These are phyloP conservation scores for Calonectria hongkongensis DNA, from an alignment of 2,329 filamentous ascomycete genomes.

Conservation along the genomic window DNA sequence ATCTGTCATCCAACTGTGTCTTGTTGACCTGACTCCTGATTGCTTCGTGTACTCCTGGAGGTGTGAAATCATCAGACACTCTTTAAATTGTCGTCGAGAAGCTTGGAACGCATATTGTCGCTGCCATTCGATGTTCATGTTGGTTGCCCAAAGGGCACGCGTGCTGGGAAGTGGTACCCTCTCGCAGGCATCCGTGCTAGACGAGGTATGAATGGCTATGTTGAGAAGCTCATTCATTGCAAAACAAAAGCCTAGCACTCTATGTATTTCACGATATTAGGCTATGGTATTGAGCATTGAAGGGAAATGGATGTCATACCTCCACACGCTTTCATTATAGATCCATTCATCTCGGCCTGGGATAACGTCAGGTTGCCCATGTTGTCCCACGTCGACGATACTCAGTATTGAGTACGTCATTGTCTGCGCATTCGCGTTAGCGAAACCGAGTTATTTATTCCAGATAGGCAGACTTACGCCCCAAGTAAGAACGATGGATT, in stretches of 20 bases:
- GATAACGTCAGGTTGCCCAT: background rate
- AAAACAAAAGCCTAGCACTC: background rate
- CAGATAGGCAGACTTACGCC: background rate
- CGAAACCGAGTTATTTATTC: background rate
- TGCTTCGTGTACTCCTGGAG: background rate
- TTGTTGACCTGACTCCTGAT: background rate
- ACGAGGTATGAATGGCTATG: background rate
- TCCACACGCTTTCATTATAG: background rate
- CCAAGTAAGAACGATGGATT: background rate
- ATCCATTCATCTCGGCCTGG: background rate
- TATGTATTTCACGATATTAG: background rate
- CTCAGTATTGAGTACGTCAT: background rate
- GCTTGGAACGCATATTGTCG: background rate
- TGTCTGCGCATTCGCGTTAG: background rate
- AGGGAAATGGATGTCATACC: background rate
- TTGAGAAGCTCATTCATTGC: background rate
- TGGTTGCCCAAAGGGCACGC: background rate
- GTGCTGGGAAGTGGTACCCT: background rate
- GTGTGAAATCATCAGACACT: background rate
- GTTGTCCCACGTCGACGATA: background rate
- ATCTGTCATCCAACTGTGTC: background rate
- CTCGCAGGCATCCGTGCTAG: background rate
- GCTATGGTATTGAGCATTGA: background rate
- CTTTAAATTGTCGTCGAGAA: background rate
- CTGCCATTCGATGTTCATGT: background rate